Evolutionary conservation across 306 rosid genomes (phyloP), one percentile per base, ranked within the genome.

Genomic region (Bauhinia variegata): DNA sequence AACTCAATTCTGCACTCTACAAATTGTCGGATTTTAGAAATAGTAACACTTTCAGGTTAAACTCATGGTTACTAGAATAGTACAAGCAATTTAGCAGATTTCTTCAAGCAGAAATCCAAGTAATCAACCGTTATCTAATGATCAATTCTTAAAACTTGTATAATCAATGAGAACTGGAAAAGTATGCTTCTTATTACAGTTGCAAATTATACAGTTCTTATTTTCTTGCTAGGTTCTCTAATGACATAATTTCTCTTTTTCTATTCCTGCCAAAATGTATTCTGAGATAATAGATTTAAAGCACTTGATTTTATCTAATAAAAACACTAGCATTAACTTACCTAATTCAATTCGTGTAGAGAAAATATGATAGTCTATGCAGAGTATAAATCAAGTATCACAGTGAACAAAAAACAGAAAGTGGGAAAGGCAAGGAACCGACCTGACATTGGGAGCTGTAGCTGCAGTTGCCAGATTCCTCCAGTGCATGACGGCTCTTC

Each of bases 371-470:
- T 74, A 46, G 12, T 41, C 8, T 33, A 39, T 37, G 39, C 54
- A 33, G 41, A 23, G 79, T 13, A 10, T 14, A 44, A 23, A 23
- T 23, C 54, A 14, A 47, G 17, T 6, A 2, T 1, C 18, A 33
- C 42, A 37, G 12, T 5, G 7, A 23, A 18, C 12, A n/a, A n/a
- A n/a, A n/a, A n/a, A n/a, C n/a, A n/a, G n/a, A n/a, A 23, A 42
- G 11, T 3, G 61, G 41, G 0, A 0, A 10, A 13, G 39, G 48
- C 50, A 10, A 41, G 42, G 64, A 51, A 58, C 87, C 23, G 69
- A 89, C 93, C 93, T 80, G 90, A 72, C 77, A 60, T 68, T 78
- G 79, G 70, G 85, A 67, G 68, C 71, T 46, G 55, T 60, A 67
- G 67, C 81, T 75, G 67, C 72, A 67, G 61, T 47, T 74, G 16